These are phyloP conservation scores for Aspergillus homomorphus DNA, from an alignment of 495 filamentous ascomycete genomes.

Conservation along the genomic window DNA sequence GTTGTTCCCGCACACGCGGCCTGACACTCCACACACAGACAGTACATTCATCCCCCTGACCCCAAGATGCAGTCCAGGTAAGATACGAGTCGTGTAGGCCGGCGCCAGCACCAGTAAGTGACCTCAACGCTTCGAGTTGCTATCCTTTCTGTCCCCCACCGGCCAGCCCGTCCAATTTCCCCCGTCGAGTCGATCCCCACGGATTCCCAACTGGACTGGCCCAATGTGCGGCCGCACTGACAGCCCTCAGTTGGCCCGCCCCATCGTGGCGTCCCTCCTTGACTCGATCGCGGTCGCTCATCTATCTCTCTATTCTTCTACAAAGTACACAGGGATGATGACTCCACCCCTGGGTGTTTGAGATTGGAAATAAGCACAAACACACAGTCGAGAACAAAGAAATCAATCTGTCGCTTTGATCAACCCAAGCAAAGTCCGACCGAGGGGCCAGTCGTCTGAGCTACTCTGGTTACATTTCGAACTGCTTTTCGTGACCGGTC, in stretches of 20 bases:
- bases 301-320: background rate
- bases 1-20: too few relatives aligned
- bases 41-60: too few relatives aligned
- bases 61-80: too few relatives aligned
- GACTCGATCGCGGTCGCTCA: too few relatives aligned
- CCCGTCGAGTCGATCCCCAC: background rate
- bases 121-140: too few relatives aligned
- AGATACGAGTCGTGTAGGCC: too few relatives aligned
- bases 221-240: background rate
- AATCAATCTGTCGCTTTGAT: background rate
- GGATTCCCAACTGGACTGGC: background rate
- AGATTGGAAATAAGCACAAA: too few relatives aligned
- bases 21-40: too few relatives aligned
- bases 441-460: background rate
- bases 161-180: background rate
- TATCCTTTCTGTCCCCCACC: too few relatives aligned
- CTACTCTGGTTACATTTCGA: background rate
- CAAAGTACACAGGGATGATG: background rate
- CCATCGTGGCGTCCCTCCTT: background rate
- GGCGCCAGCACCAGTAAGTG: too few relatives aligned
- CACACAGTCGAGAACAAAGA: background rate
- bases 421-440: background rate
- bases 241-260: background rate
- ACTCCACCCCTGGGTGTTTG: background rate
- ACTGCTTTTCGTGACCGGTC: background rate